Percentiles rank a stretch among this genome's conserved stretches.
Conservation (phyloP, 148 eudicot species). For the Nyssa sinensis region DNA sequence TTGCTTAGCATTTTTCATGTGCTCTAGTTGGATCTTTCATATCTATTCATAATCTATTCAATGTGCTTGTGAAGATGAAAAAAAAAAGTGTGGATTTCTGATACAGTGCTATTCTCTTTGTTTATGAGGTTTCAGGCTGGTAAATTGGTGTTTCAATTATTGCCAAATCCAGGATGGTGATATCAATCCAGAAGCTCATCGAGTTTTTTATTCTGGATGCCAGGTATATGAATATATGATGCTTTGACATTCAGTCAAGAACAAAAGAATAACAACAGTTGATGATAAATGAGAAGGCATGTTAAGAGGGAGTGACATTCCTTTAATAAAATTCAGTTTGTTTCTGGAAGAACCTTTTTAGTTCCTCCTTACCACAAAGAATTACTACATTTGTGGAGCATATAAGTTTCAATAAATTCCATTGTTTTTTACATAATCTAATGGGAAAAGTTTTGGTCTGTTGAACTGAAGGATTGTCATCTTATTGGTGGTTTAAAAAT, state of each 20-base stretch:
- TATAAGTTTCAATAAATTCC: background rate
- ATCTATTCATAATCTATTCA: background rate
- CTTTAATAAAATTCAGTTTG: no score
- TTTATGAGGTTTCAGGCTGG: conserved; percentile 50
- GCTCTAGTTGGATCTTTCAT: background rate
- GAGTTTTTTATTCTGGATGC: conserved; percentile 84
- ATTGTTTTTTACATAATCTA: background rate
- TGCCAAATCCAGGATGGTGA: conserved; percentile 39
- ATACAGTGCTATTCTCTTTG: background rate
- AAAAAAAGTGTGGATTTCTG: conserved; percentile 6
- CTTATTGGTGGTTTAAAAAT: background rate
- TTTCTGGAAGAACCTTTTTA: no score
- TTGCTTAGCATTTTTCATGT: conserved; percentile 14
- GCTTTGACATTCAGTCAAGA: background rate
- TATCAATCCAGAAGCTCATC: conserved; percentile 57
- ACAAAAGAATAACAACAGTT: no score
- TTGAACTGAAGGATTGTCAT: background rate
- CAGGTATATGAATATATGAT: conserved; percentile 51
- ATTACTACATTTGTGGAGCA: no score
- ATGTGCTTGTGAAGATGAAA: background rate
- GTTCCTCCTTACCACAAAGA: no score
- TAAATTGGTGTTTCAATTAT: conserved; percentile 69
- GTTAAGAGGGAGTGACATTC: background rate
- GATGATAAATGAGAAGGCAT: background rate
- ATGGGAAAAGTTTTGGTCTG: background rate